These are phyloP conservation scores for Talaromyces borbonicus DNA, from an alignment of 495 filamentous ascomycete species.

Conservation along the genomic window DNA sequence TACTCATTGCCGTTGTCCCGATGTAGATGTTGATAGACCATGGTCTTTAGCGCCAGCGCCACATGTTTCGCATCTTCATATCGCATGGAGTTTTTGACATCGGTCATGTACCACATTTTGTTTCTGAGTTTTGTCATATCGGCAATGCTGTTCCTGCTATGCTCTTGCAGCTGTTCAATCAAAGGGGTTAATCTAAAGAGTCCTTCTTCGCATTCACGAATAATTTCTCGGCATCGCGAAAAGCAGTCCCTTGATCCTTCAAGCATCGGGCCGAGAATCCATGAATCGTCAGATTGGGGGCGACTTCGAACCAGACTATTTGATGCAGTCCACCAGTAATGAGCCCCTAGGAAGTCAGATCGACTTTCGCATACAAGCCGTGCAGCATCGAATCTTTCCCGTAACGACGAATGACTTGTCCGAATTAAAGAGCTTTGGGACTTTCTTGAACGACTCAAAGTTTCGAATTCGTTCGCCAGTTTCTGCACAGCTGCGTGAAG, in stretches of 20 bases:
- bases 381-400: conserved; percentile 30
- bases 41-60: conserved; percentile 80
- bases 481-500: conserved; percentile 74
- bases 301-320: conserved; percentile 23
- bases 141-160: conserved; percentile 24
- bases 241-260: conserved; percentile 25
- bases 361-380: conserved; percentile 28
- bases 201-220: conserved; percentile 32
- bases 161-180: conserved; percentile 26
- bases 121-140: conserved; percentile 46
- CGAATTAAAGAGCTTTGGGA: not conserved
- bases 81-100: conserved; percentile 81
- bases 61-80: conserved; percentile 89
- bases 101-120: conserved; percentile 99
- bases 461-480: conserved; percentile 53
- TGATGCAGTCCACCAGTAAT: conserved; percentile 41
- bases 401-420: conserved; percentile 17
- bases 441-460: not conserved
- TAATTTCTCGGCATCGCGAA: conserved; percentile 26
- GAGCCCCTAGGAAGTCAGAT: conserved; percentile 37
- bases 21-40: conserved; percentile 48
- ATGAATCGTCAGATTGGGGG: conserved; percentile 25
- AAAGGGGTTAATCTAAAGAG: conserved; percentile 29
- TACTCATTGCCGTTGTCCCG: conserved; percentile 30
- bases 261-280: conserved; percentile 35